Conservation (phyloP, 169 alveolate genomes). For the Besnoitia besnoiti region DNA sequence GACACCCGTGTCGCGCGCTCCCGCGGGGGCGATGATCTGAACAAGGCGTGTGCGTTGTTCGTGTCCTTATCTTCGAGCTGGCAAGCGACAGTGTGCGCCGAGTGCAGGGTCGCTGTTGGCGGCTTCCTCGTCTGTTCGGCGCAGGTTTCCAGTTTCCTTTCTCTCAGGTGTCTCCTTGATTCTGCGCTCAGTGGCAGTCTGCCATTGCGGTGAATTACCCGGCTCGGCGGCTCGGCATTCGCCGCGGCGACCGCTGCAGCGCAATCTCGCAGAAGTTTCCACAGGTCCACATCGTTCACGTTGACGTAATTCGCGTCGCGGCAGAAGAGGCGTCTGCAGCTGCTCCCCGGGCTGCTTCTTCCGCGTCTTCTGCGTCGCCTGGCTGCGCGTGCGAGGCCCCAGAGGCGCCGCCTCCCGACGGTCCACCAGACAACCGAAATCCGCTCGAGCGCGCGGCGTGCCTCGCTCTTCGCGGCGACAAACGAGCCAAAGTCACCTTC, state of each 20-base stretch:
- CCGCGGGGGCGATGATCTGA: too few species aligned
- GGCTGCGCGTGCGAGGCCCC: too few species aligned
- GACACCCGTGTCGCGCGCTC: neutral
- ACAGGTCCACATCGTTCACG: slow-evolving; percentile 52
- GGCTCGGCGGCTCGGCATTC: slow-evolving; percentile 53
- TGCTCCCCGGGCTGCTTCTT: neutral
- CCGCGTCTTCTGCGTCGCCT: neutral
- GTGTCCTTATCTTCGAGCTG: too few species aligned
- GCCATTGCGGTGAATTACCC: slow-evolving; percentile 65
- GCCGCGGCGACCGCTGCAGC: slow-evolving; percentile 38
- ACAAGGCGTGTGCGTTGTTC: too few species aligned
- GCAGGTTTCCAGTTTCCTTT: neutral
- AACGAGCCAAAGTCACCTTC: too few species aligned
- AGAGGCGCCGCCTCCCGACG: too few species aligned
- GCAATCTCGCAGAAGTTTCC: slow-evolving; percentile 28
- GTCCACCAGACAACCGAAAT: too few species aligned
- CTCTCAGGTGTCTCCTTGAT: neutral
- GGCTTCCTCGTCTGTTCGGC: too few species aligned
- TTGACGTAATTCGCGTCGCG: neutral
- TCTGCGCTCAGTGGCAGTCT: slow-evolving; percentile 56
- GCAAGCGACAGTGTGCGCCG: too few species aligned
- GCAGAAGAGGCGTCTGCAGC: neutral
- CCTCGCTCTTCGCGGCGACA: too few species aligned
- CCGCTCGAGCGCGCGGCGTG: too few species aligned
- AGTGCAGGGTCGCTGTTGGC: too few species aligned